Conservation (phyloP, 2,329 filamentous ascomycete species). For the Exophiala spinifera region DNA sequence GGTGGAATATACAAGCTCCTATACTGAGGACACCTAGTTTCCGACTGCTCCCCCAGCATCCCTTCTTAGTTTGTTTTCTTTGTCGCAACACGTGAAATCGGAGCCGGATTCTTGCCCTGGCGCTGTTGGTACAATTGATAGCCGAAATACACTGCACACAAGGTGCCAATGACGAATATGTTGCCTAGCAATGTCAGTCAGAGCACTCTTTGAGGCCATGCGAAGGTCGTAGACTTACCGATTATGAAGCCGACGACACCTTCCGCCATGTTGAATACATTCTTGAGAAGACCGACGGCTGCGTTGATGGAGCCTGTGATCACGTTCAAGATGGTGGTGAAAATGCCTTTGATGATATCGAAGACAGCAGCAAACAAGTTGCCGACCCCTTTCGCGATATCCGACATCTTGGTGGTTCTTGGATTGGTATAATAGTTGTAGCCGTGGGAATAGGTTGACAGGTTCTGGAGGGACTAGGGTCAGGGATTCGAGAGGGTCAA, state of each 20-base stretch:
- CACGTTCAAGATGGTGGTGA: slow-evolving; percentile 12
- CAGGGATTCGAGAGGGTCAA: too few relatives aligned
- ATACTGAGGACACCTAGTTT: background rate
- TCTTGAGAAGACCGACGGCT: slow-evolving; percentile 23
- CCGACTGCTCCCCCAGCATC: background rate
- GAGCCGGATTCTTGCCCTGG: slow-evolving; percentile 23
- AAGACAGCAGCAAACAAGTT: slow-evolving; percentile 21
- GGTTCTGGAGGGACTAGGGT: too few relatives aligned
- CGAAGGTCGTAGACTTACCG: slow-evolving; percentile 5
- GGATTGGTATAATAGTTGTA: slow-evolving; percentile 1
- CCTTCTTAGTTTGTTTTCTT: slow-evolving; percentile 14
- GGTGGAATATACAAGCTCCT: background rate
- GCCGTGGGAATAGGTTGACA: background rate
- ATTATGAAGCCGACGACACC: slow-evolving; percentile 24
- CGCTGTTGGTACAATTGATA: slow-evolving; percentile 24
- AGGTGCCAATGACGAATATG: slow-evolving; percentile 20
- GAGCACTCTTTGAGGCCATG: background rate
- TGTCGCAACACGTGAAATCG: slow-evolving; percentile 18
- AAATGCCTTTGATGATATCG: slow-evolving; percentile 23
- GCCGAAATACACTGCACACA: slow-evolving; percentile 21
- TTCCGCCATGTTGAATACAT: slow-evolving; percentile 23
- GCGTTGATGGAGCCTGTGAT: slow-evolving; percentile 21
- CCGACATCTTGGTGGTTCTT: slow-evolving; percentile 18
- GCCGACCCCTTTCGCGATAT: slow-evolving; percentile 19
- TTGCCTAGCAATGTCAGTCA: slow-evolving; percentile 19